A percentile compares a stretch with the other conserved stretches of the same genome.
Evolutionary conservation across 2,329 filamentous ascomycete species (phyloP).

Genomic region (Fusarium coicis): DNA sequence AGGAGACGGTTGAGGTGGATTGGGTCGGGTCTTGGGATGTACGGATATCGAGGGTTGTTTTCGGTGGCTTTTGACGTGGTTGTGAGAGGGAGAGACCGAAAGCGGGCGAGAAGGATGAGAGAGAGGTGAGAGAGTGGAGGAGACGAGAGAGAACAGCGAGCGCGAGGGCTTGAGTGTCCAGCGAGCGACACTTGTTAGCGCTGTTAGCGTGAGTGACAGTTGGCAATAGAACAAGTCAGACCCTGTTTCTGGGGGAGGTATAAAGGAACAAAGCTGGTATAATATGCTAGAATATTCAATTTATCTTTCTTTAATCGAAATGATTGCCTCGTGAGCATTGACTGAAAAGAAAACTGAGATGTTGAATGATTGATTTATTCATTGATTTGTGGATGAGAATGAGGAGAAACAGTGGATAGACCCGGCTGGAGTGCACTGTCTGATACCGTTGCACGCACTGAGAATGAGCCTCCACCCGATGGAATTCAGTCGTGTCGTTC

Average conservation of each 20-base stretch:
- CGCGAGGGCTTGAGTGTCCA: slow-evolving; percentile 14
- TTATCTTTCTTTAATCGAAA: not conserved
- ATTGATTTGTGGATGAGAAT: slow-evolving; percentile 11
- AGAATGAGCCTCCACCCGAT: slow-evolving; percentile 12
- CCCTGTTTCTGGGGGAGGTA: not conserved
- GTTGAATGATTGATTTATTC: not conserved
- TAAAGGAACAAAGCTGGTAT: not conserved
- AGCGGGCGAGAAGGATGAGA: slow-evolving; percentile 20
- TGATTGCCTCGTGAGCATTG: not conserved
- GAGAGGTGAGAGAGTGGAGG: not conserved
- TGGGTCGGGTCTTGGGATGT: not conserved
- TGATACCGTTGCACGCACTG: slow-evolving; percentile 14
- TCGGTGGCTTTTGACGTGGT: slow-evolving; percentile 39
- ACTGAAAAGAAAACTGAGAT: not conserved
- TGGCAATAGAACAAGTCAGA: slow-evolving; percentile 28
- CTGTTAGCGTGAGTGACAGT: slow-evolving; percentile 32
- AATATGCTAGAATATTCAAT: not conserved
- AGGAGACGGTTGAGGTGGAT: slow-evolving; percentile 5
- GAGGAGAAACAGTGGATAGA: slow-evolving; percentile 7
- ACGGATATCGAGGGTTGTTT: slow-evolving; percentile 27
- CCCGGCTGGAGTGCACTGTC: slow-evolving; percentile 8
- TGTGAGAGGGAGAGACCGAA: slow-evolving; percentile 36
- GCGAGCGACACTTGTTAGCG: slow-evolving; percentile 18
- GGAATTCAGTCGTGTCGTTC: not conserved
- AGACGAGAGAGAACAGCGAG: not conserved